Percentiles rank a stretch among this genome's conserved stretches.
These are phyloP conservation scores for Nigrospora osmanthi DNA, from an alignment of 2,329 filamentous ascomycete genomes.

Conservation along the genomic window DNA sequence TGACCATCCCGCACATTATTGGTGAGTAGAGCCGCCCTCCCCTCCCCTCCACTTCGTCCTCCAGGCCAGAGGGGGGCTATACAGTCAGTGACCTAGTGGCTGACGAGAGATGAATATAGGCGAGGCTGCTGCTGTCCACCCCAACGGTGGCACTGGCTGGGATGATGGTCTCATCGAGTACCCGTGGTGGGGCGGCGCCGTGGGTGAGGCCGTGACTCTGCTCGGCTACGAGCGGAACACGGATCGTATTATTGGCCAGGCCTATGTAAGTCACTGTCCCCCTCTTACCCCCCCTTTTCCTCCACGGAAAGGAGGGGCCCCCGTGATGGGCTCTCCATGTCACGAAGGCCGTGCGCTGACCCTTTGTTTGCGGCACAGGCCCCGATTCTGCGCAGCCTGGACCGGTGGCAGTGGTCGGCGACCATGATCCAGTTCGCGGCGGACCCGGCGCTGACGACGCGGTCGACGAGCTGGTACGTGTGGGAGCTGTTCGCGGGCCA, in stretches of 20 bases:
- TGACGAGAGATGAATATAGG: slow-evolving; percentile 18
- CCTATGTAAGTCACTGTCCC: slow-evolving; percentile 27
- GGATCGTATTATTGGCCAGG: slow-evolving; percentile 46
- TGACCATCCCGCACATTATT: slow-evolving; percentile 16
- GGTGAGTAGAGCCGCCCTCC: neutral
- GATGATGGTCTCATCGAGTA: slow-evolving; percentile 34
- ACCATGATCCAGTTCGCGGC: slow-evolving; percentile 42
- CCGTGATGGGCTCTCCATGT: too few relatives aligned
- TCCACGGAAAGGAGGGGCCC: too few relatives aligned
- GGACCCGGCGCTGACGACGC: slow-evolving; percentile 37
- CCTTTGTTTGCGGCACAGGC: slow-evolving; percentile 14
- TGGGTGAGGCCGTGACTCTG: slow-evolving; percentile 58
- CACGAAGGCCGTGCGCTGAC: too few relatives aligned
- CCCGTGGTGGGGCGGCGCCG: slow-evolving; percentile 51
- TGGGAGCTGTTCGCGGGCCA: slow-evolving; percentile 41
- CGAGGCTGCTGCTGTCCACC: slow-evolving; percentile 43
- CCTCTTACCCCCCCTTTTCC: neutral
- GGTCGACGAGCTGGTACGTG: slow-evolving; percentile 40
- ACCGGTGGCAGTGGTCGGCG: slow-evolving; percentile 43
- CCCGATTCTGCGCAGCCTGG: slow-evolving; percentile 39
- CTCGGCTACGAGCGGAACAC: slow-evolving; percentile 59
- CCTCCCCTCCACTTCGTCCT: too few relatives aligned
- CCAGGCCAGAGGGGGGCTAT: too few relatives aligned
- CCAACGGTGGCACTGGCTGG: slow-evolving; percentile 43
- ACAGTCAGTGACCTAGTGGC: neutral